Percentiles rank a stretch among this genome's conserved stretches.
phyloP scores from a whole-genome alignment of 257 asterid species.

The Plantago major region DNA sequence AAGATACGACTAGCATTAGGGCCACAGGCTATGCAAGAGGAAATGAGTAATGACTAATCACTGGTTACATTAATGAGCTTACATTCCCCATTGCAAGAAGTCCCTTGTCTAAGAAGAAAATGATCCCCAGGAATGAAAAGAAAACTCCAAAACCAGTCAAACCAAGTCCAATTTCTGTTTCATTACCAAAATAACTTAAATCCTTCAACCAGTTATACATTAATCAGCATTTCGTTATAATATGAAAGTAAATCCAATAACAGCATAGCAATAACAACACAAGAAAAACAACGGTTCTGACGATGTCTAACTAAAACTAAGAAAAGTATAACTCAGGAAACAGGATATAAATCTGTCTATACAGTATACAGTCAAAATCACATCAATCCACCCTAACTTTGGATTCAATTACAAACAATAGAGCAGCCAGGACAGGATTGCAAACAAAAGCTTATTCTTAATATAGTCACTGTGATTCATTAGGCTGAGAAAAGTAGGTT shows the following conservation, averaged over 20 bases:
- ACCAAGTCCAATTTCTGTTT: constrained; percentile 91
- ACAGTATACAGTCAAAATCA: background rate
- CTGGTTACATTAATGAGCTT: no score
- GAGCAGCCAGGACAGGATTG: no score
- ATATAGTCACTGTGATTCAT: background rate
- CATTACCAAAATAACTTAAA: constrained; percentile 22
- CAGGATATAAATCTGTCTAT: no score
- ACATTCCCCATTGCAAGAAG: constrained; percentile 96
- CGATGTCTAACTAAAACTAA: no score
- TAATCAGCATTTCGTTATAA: background rate
- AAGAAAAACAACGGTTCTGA: no score
- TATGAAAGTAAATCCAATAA: background rate
- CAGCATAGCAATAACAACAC: background rate
- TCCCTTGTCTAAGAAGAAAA: constrained; percentile 90
- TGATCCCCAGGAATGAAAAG: constrained; percentile 80
- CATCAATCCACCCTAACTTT: background rate
- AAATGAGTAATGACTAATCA: constrained; percentile 10
- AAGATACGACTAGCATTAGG: constrained; percentile 19
- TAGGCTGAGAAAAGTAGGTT: background rate
- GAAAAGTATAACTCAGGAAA: no score
- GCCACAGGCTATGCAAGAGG: constrained; percentile 10
- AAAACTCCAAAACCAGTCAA: constrained; percentile 93
- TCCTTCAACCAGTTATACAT: constrained; percentile 10
- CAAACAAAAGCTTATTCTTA: background rate
- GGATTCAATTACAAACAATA: no score